phyloP scores from a whole-genome alignment of 116 monocot species.

The Phalaenopsis hybrid region DNA sequence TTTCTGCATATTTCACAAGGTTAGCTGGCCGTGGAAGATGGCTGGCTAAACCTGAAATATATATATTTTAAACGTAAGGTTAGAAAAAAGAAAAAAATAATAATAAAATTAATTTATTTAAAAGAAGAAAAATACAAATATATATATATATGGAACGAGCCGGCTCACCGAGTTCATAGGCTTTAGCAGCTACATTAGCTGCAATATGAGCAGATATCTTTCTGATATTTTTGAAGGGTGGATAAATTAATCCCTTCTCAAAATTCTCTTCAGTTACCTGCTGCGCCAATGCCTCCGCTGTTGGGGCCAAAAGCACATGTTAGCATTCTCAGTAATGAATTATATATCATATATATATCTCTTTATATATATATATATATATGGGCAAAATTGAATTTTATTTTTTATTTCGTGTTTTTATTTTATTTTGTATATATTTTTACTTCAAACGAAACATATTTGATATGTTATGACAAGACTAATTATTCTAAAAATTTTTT shows the following conservation, averaged over 20 bases:
- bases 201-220: conserved; percentile 89
- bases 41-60: conserved; percentile 55
- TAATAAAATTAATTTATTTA: neutral
- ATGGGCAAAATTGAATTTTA: too few relatives aligned
- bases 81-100: neutral
- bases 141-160: neutral
- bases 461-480: too few relatives aligned
- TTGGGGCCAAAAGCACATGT: conserved; percentile 18
- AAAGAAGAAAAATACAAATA: neutral
- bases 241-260: conserved; percentile 68
- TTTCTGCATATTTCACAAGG: conserved; percentile 83
- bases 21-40: conserved; percentile 70
- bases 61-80: neutral
- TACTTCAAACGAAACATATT: too few relatives aligned
- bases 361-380: too few relatives aligned
- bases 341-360: too few relatives aligned
- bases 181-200: conserved; percentile 81
- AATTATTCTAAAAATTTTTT: too few relatives aligned
- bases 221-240: conserved; percentile 71
- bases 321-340: neutral
- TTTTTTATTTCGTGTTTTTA: too few relatives aligned
- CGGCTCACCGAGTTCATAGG: conserved; percentile 69
- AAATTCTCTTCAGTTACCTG: conserved; percentile 65
- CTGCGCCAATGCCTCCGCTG: conserved; percentile 79
- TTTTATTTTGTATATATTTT: too few relatives aligned